Percentiles rank a stretch among this genome's conserved stretches.
Evolutionary conservation across 2,329 filamentous ascomycete genomes (phyloP).

Genomic region (Zymoseptoria passerinii): DNA sequence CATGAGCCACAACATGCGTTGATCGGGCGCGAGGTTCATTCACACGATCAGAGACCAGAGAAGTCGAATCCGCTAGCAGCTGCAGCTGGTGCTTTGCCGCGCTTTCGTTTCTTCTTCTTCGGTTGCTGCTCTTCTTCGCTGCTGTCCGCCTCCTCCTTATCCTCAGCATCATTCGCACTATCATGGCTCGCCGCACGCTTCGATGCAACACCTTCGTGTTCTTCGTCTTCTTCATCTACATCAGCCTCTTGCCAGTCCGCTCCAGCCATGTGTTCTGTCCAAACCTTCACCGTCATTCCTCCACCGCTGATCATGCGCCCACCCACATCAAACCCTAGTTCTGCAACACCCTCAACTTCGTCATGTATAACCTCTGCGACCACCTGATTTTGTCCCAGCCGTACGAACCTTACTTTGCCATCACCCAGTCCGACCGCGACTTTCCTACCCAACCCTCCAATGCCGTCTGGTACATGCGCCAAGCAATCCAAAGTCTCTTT

Average conservation of each 20-base stretch:
- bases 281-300: slow-evolving; percentile 78
- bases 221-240: slow-evolving; percentile 27
- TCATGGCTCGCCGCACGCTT: slow-evolving; percentile 42
- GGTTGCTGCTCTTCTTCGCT: slow-evolving; percentile 39
- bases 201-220: slow-evolving; percentile 20
- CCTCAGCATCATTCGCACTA: slow-evolving; percentile 32
- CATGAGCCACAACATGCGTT: not conserved
- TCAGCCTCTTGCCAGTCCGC: slow-evolving; percentile 47
- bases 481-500: slow-evolving; percentile 74
- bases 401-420: slow-evolving; percentile 68
- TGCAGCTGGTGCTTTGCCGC: slow-evolving; percentile 18
- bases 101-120: slow-evolving; percentile 39
- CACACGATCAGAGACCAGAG: slow-evolving; percentile 16
- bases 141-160: slow-evolving; percentile 27
- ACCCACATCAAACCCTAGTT: slow-evolving; percentile 72
- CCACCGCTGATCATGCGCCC: slow-evolving; percentile 86
- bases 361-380: slow-evolving; percentile 64
- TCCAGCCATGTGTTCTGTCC: slow-evolving; percentile 61
- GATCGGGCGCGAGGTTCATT: not conserved
- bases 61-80: slow-evolving; percentile 20
- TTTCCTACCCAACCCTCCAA: slow-evolving; percentile 60
- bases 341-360: slow-evolving; percentile 77
- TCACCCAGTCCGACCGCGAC: slow-evolving; percentile 76
- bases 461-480: slow-evolving; percentile 58
- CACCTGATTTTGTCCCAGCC: slow-evolving; percentile 65